A percentile compares a stretch with the other conserved stretches of the same genome.
Conservation (phyloP, 202 grass and related monocot genomes). For the Brachypodium distachyon region DNA sequence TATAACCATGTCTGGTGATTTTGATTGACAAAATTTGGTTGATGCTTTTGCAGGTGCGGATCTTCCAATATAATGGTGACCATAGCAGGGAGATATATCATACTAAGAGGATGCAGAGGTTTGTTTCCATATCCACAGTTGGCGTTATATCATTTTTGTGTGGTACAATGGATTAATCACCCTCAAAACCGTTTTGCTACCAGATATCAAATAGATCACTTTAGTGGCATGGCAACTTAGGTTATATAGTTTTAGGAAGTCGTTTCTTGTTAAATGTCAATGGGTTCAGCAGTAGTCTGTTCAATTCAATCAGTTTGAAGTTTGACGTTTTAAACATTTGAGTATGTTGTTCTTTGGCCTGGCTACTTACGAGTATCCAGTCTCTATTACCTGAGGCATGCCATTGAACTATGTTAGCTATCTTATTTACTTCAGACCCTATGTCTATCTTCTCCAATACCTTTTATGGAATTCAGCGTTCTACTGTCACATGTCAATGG, state of each 20-base stretch:
- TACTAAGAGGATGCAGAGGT: constrained; percentile 99
- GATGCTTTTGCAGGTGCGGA: constrained; percentile 65
- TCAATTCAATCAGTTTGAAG: background rate
- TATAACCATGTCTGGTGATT: background rate
- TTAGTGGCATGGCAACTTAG: background rate
- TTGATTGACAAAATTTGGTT: background rate
- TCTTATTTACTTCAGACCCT: background rate
- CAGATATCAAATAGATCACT: background rate
- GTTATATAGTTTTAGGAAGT: background rate
- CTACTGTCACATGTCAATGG: too few species aligned
- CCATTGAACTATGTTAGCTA: background rate
- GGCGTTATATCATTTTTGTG: background rate
- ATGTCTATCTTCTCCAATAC: background rate
- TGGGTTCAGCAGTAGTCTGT: background rate
- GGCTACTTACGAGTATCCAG: background rate
- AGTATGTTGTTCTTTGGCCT: background rate
- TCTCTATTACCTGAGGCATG: background rate
- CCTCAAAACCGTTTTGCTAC: background rate
- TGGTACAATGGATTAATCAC: background rate
- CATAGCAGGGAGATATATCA: constrained; percentile 98
- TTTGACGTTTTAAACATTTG: too few species aligned
- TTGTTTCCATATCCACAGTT: background rate
- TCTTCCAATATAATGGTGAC: constrained; percentile 75
- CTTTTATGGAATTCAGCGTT: too few species aligned
- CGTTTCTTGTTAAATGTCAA: too few species aligned